Evolutionary conservation across 441 rosid genomes (phyloP), one percentile per base, ranked within the genome.

Genomic region (Jatropha podagrica): DNA sequence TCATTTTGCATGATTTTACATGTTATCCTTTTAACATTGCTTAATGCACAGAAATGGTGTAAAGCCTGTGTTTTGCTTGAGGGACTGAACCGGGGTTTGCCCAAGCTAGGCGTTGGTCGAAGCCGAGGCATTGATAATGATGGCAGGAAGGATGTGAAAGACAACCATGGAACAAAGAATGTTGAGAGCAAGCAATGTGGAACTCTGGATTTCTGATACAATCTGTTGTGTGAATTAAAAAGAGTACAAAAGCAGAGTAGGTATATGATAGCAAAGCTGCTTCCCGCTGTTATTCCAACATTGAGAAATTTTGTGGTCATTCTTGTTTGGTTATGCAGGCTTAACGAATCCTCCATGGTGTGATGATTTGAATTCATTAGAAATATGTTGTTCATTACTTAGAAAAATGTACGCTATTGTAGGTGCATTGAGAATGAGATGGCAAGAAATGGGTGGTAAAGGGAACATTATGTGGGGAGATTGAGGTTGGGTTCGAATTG

Each of bases 61-160:
- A 93, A 95, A 83, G 98, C 99, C 67, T 93, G 99, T 75, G 93
- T 91, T 75, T 78, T 93, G 83, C 90, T 95, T 64, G 95, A 93
- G 76, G 98, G 96, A 80, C 81, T 95, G 78, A 95, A 95, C 78
- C 88, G 88, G 26, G 99, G 99, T 49, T 79, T 95, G 85, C 98
- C 98, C 32, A 92, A 89, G 88, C 77, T 92, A 80, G 98, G 98
- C 26, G 90, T 95, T 55, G 95, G 95, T 59, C 86, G 97, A 76
- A 80, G 77, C 71, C 87, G 86, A 69, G 90, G 81, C 79, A 72
- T 65, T n/a, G 83, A 83, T 73, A 71, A 75, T 76, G 89, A 87
- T 73, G 74, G 32, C 37, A 80, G 62, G 75, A 85, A 76, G 79
- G 87, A 84, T 32, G 46, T 18, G 64, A 83, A 83, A 60, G 80